phyloP scores from a whole-genome alignment of 768 basidiomycete species.

The Leccinum truebloodii region DNA sequence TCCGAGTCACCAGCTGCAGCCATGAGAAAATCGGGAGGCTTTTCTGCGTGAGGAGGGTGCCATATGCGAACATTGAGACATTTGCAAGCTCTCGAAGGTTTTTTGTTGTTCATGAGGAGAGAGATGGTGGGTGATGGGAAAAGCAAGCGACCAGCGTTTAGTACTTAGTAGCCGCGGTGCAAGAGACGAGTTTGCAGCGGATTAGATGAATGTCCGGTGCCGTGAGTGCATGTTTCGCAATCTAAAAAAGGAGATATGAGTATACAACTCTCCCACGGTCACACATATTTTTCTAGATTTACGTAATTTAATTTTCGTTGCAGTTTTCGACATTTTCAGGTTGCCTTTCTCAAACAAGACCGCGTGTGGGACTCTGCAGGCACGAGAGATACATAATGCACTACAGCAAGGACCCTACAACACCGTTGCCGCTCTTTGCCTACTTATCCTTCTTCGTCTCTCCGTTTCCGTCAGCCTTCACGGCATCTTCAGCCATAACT shows the following conservation, averaged over 20 bases:
- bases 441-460: conserved; percentile 63
- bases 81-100: conserved; percentile 52
- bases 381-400: conserved; percentile 13
- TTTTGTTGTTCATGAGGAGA: conserved; percentile 16
- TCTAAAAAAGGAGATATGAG: conserved; percentile 27
- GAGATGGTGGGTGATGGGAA: conserved; percentile 22
- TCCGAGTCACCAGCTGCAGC: conserved; percentile 31
- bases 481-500: conserved; percentile 56
- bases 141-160: conserved; percentile 26
- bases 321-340: conserved; percentile 12
- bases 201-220: conserved; percentile 38
- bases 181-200: conserved; percentile 22
- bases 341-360: conserved; percentile 9
- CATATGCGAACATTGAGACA: conserved; percentile 72
- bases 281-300: conserved; percentile 8
- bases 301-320: conserved; percentile 3
- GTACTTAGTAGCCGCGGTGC: conserved; percentile 12
- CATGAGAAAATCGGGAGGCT: conserved; percentile 40
- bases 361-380: not conserved
- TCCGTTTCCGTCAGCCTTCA: conserved; percentile 38
- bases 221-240: conserved; percentile 29
- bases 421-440: conserved; percentile 8
- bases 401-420: not conserved
- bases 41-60: conserved; percentile 28
- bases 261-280: conserved; percentile 22